A percentile compares a stretch with the other conserved stretches of the same genome.
Evolutionary conservation across 805 yeast genomes (phyloP).

Genomic region (Suhomyces prunicola): DNA sequence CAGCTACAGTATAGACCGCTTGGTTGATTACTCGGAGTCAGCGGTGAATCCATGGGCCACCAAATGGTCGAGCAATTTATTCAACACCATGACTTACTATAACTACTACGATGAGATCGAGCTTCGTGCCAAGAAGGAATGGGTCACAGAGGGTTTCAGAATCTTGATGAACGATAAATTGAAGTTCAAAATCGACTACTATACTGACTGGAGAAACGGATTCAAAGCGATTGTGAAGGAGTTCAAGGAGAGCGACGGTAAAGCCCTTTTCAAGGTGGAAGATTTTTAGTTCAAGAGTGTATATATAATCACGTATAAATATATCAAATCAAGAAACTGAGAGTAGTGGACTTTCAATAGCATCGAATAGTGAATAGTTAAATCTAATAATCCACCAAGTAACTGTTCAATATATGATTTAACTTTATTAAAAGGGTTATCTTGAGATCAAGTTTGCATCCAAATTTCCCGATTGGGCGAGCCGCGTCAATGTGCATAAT

Average conservation of each 20-base stretch:
- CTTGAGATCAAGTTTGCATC: neutral
- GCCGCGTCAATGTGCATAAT: neutral
- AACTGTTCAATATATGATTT: neutral
- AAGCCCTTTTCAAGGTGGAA: constrained; percentile 36
- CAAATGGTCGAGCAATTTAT: constrained; percentile 32
- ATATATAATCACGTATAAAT: neutral
- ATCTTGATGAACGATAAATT: constrained; percentile 25
- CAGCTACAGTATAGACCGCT: constrained; percentile 31
- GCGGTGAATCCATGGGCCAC: constrained; percentile 33
- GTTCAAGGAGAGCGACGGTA: constrained; percentile 29
- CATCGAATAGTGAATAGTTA: too few species aligned
- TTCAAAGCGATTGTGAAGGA: constrained; percentile 25
- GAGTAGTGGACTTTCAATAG: too few species aligned
- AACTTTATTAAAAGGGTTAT: neutral
- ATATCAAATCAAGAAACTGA: too few species aligned
- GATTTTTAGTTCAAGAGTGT: constrained; percentile 21
- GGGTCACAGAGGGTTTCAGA: constrained; percentile 35
- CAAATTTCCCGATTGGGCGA: neutral
- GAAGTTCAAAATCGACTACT: constrained; percentile 28
- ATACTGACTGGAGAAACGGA: constrained; percentile 38
- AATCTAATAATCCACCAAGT: neutral
- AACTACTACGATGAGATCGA: constrained; percentile 34
- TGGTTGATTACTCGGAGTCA: constrained; percentile 18
- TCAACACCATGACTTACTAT: constrained; percentile 29
- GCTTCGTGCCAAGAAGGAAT: constrained; percentile 22